Conservation (phyloP, 2,329 filamentous ascomycete species). For the Fusarium musae region DNA sequence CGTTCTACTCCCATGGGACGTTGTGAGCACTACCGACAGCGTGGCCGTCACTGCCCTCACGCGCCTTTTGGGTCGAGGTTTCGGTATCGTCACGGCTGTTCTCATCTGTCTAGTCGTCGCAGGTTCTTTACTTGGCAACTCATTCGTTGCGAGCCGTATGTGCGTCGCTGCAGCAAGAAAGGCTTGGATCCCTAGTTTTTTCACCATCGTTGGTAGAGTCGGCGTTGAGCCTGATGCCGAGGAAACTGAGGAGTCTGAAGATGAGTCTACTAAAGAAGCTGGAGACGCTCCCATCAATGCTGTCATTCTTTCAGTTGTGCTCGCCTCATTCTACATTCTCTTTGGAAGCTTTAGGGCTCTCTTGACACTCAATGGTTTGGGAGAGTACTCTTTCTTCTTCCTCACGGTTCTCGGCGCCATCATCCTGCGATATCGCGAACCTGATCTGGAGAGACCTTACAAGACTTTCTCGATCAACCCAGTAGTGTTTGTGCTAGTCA, state of each 20-base stretch:
- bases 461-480: conserved; percentile 64
- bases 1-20: conserved; percentile 68
- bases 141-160: conserved; percentile 71
- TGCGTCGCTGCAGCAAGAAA: conserved; percentile 67
- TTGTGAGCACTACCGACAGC: conserved; percentile 68
- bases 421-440: conserved; percentile 66
- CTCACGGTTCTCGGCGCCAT: conserved; percentile 69
- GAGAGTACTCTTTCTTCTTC: conserved; percentile 73
- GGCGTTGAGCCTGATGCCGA: conserved; percentile 43
- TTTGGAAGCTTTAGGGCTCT: conserved; percentile 70
- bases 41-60: conserved; percentile 71
- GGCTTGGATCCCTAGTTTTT: conserved; percentile 60
- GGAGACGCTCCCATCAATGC: conserved; percentile 67
- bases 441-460: conserved; percentile 65
- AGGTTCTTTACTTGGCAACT: conserved; percentile 70
- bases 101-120: conserved; percentile 70
- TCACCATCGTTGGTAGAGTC: conserved; percentile 58
- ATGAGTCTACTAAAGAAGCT: conserved; percentile 1
- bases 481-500: conserved; percentile 64
- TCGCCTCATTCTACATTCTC: conserved; percentile 68
- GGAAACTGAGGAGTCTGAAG: neutral
- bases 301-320: conserved; percentile 59
- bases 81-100: conserved; percentile 64
- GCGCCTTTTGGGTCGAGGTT: conserved; percentile 62
- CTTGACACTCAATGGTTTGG: conserved; percentile 68